Conservation (phyloP, 345 rosid species). For the Eutrema heterophyllum region DNA sequence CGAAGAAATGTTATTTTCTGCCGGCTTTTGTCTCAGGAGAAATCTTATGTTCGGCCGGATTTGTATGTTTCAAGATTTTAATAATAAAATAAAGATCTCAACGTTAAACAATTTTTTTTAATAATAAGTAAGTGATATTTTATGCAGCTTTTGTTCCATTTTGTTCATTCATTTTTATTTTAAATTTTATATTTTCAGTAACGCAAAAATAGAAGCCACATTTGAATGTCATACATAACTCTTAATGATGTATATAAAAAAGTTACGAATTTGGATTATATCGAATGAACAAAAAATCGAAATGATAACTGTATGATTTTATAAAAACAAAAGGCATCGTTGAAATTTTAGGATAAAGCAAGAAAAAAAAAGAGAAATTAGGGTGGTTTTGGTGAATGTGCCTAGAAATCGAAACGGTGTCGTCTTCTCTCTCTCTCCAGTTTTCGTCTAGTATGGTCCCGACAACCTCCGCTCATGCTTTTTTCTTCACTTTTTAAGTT, state of each 20-base stretch:
- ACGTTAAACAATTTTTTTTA: too few relatives aligned
- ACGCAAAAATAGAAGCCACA: neutral
- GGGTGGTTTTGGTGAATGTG: conserved; percentile 1
- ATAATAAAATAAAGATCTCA: too few relatives aligned
- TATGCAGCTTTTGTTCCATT: too few relatives aligned
- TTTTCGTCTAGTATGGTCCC: conserved; percentile 23
- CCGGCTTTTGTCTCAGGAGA: too few relatives aligned
- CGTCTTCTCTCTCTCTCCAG: neutral
- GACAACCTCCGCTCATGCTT: conserved; percentile 20
- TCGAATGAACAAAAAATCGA: too few relatives aligned
- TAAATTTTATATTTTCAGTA: too few relatives aligned
- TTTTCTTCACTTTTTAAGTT: neutral
- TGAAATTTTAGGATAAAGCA: neutral
- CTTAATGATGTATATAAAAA: neutral
- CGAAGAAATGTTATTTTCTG: too few relatives aligned
- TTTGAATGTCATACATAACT: neutral
- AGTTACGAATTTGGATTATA: neutral
- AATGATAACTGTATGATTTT: neutral
- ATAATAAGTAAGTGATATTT: too few relatives aligned
- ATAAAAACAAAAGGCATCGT: neutral
- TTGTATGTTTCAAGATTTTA: too few relatives aligned
- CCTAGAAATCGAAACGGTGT: conserved; percentile 20
- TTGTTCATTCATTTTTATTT: too few relatives aligned
- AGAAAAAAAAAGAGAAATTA: neutral
- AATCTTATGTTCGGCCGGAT: too few relatives aligned